Evolutionary conservation across 257 asterid species (phyloP).

Genomic region (Solanum raphanifolium): DNA sequence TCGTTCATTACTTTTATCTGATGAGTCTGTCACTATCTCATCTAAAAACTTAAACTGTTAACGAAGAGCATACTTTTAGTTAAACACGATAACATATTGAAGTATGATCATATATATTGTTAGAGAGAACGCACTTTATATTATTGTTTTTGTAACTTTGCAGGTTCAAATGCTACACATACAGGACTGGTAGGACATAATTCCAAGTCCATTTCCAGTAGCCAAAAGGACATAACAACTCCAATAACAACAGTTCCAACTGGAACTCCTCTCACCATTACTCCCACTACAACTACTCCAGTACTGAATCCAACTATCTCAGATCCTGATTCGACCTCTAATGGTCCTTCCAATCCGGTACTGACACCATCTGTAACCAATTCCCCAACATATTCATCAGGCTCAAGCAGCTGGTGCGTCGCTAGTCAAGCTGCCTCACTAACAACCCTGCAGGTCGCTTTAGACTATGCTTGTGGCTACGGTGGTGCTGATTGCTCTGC

Average conservation of each 20-base stretch:
- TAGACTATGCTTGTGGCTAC: slow-evolving; percentile 66
- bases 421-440: slow-evolving; percentile 50
- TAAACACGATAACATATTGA: too few species aligned
- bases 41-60: too few species aligned
- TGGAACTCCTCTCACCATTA: slow-evolving; percentile 19
- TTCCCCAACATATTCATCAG: slow-evolving; percentile 29
- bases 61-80: too few species aligned
- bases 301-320: slow-evolving; percentile 38
- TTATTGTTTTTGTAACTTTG: background rate
- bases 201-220: slow-evolving; percentile 15
- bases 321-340: slow-evolving; percentile 29
- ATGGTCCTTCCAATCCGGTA: slow-evolving; percentile 34
- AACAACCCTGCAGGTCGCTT: slow-evolving; percentile 42
- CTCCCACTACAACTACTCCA: slow-evolving; percentile 30
- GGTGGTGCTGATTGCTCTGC: slow-evolving; percentile 63
- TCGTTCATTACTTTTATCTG: background rate
- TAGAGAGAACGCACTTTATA: too few species aligned
- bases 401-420: slow-evolving; percentile 66
- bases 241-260: slow-evolving; percentile 63
- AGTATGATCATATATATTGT: too few species aligned
- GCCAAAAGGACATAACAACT: slow-evolving; percentile 46
- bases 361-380: slow-evolving; percentile 30
- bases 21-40: background rate
- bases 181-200: background rate
- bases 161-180: slow-evolving; percentile 14